Conservation (phyloP, 164 flowering plant genomes). For the Tinospora cordifolia region DNA sequence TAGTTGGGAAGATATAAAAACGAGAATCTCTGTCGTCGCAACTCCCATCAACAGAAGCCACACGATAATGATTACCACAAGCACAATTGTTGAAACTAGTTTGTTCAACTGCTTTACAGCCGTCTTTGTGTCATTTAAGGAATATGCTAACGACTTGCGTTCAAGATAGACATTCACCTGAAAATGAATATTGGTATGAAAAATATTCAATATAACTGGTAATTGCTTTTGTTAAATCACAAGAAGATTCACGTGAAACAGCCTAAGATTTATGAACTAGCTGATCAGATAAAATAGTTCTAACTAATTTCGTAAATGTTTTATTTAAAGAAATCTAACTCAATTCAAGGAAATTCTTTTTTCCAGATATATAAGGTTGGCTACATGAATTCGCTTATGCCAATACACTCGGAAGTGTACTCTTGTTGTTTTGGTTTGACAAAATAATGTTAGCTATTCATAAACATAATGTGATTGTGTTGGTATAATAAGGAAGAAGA, state of each 20-base stretch:
- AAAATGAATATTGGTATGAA: slow-evolving; percentile 1
- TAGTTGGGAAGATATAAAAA: slow-evolving; percentile 75
- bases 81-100: slow-evolving; percentile 36
- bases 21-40: slow-evolving; percentile 54
- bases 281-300: too few species aligned
- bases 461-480: background rate
- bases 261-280: too few species aligned
- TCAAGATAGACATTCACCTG: slow-evolving; percentile 74
- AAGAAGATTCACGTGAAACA: background rate
- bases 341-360: too few species aligned
- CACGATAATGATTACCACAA: slow-evolving; percentile 40
- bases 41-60: slow-evolving; percentile 69
- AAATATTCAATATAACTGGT: background rate
- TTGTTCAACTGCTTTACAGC: slow-evolving; percentile 76
- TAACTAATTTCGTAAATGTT: too few species aligned
- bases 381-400: too few species aligned
- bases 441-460: too few species aligned
- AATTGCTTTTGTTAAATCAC: background rate
- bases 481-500: background rate
- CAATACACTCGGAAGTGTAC: too few species aligned
- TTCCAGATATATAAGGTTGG: too few species aligned
- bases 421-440: too few species aligned
- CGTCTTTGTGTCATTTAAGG: slow-evolving; percentile 79
- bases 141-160: slow-evolving; percentile 67
- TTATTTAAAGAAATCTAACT: too few species aligned